Evolutionary conservation across 2,329 filamentous ascomycete species (phyloP).

Genomic region (Paecilomyces sp.): DNA sequence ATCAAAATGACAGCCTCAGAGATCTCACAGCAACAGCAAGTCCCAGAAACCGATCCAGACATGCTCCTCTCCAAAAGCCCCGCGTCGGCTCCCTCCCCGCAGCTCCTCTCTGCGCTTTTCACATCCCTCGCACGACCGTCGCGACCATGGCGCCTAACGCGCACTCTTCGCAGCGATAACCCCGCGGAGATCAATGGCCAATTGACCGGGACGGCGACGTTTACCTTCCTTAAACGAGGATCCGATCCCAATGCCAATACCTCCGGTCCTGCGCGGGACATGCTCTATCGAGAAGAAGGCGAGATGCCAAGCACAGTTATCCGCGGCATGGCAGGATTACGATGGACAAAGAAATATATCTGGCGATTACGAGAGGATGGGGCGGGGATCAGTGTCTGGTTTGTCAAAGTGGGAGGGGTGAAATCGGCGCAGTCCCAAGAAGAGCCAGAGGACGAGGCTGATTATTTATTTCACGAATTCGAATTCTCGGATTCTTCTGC

Average conservation of each 20-base stretch:
- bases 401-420: conserved; percentile 28
- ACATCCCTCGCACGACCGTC: conserved; percentile 18
- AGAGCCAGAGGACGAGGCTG: conserved; percentile 22
- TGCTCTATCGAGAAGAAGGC: conserved; percentile 38
- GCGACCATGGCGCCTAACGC: conserved; percentile 28
- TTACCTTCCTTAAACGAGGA: conserved; percentile 17
- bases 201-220: conserved; percentile 33
- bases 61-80: not conserved
- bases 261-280: conserved; percentile 10
- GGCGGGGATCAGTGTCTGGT: conserved; percentile 35
- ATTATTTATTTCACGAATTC: conserved; percentile 41
- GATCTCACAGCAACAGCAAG: not conserved
- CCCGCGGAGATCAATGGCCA: conserved; percentile 34
- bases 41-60: not conserved
- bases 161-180: conserved; percentile 34
- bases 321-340: conserved; percentile 17
- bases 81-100: conserved; percentile 7
- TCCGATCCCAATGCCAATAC: conserved; percentile 16
- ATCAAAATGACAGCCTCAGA: not conserved
- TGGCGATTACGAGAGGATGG: conserved; percentile 27
- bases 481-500: conserved; percentile 18
- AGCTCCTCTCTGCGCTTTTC: conserved; percentile 18
- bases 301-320: conserved; percentile 25
- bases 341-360: conserved; percentile 38
- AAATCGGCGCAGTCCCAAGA: conserved; percentile 4